Evolutionary conservation across 768 basidiomycete species (phyloP).

Genomic region (Hygrocybe punicea): DNA sequence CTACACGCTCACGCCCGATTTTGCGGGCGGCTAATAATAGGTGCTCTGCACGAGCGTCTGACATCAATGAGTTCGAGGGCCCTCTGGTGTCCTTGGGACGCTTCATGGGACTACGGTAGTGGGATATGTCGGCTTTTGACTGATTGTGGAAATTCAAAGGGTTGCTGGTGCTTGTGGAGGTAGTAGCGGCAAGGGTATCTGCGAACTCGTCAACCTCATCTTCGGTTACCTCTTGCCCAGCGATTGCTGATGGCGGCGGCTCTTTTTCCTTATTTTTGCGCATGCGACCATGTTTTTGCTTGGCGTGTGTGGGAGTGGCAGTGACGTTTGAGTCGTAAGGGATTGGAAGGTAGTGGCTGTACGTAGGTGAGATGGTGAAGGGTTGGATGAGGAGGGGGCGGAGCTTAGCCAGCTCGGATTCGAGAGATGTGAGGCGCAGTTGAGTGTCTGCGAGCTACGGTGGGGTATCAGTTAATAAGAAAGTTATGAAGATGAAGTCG

Average conservation of each 20-base stretch:
- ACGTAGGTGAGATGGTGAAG: constrained; percentile 23
- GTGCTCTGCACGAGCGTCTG: constrained; percentile 71
- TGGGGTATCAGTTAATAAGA: constrained; percentile 2
- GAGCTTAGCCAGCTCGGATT: constrained; percentile 61
- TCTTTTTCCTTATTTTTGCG: constrained; percentile 1
- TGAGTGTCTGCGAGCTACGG: constrained; percentile 58
- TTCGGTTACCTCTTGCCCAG: constrained; percentile 1
- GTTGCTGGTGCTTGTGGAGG: neutral
- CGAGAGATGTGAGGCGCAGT: constrained; percentile 50
- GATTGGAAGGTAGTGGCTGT: neutral
- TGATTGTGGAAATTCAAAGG: neutral
- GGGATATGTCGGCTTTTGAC: constrained; percentile 7
- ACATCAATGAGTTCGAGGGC: constrained; percentile 34
- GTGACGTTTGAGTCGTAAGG: no score
- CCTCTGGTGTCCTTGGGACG: constrained; percentile 18
- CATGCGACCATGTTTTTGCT: neutral
- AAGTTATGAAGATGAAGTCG: neutral
- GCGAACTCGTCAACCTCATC: neutral
- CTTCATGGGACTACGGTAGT: constrained; percentile 1
- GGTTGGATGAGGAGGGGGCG: constrained; percentile 69
- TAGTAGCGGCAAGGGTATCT: neutral
- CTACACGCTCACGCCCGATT: constrained; percentile 60
- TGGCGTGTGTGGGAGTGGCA: neutral
- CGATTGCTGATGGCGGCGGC: neutral
- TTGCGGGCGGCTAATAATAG: constrained; percentile 68